Percentiles rank a stretch among this genome's conserved stretches.
phyloP scores from a whole-genome alignment of 129 eudicot genomes.

The Kitagawia praeruptora region DNA sequence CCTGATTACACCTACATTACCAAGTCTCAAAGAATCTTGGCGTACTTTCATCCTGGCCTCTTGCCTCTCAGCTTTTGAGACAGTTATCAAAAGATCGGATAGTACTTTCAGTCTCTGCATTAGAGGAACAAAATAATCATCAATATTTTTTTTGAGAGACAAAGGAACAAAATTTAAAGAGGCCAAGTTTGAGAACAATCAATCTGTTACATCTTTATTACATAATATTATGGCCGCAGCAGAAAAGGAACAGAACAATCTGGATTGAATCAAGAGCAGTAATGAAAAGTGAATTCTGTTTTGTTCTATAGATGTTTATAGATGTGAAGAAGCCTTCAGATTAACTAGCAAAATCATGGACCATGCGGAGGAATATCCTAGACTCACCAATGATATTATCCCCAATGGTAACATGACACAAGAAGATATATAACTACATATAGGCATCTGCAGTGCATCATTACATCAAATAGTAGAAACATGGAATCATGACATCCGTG shows the following conservation, averaged over 20 bases:
- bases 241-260: background rate
- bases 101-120: slow-evolving; percentile 85
- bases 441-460: background rate
- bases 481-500: background rate
- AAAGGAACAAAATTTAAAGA: background rate
- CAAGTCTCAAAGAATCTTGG: slow-evolving; percentile 90
- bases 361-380: background rate
- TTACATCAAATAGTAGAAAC: background rate
- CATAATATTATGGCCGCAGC: background rate
- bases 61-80: slow-evolving; percentile 98
- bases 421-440: background rate
- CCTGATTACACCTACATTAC: slow-evolving; percentile 94
- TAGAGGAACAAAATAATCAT: slow-evolving; percentile 1
- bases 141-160: background rate
- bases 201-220: background rate
- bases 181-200: background rate
- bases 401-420: background rate
- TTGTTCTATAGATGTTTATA: background rate
- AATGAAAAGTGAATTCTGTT: background rate
- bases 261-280: background rate
- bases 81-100: slow-evolving; percentile 85
- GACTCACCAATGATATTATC: background rate
- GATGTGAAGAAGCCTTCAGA: background rate
- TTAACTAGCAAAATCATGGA: background rate
- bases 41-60: slow-evolving; percentile 95